Percentiles rank a stretch among this genome's conserved stretches.
phyloP scores from a whole-genome alignment of 305 asterid species.

The Solanum hybrid region DNA sequence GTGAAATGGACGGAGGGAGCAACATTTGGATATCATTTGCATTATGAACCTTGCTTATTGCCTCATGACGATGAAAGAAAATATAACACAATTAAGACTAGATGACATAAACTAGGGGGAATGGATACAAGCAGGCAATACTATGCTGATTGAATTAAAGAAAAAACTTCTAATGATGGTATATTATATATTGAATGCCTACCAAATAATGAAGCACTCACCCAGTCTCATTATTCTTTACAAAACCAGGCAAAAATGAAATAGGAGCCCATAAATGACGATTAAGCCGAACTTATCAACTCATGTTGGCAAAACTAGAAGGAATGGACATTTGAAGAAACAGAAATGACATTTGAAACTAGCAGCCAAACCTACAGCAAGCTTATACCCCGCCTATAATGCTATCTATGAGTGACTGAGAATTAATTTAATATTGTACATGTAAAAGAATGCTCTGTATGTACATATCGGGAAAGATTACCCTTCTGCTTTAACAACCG shows the following conservation, averaged over 20 bases:
- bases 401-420: conserved; percentile 5
- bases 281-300: neutral
- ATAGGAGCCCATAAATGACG: neutral
- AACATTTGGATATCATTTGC: neutral
- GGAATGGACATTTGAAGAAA: neutral
- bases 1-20: neutral
- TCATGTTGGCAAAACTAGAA: neutral
- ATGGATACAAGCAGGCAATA: neutral
- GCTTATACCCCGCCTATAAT: neutral
- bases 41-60: conserved; percentile 12
- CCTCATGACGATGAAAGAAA: neutral
- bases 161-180: neutral
- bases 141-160: neutral
- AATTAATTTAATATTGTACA: conserved; percentile 15
- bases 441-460: conserved; percentile 30
- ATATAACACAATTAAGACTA: neutral
- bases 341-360: neutral
- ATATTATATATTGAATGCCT: neutral
- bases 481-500: conserved; percentile 6
- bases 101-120: neutral
- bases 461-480: conserved; percentile 29
- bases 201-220: neutral
- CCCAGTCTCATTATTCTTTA: neutral
- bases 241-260: neutral
- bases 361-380: conserved; percentile 1